phyloP scores from a whole-genome alignment of 208 protist genomes.

The Herpetomonas samuelpessoai region DNA sequence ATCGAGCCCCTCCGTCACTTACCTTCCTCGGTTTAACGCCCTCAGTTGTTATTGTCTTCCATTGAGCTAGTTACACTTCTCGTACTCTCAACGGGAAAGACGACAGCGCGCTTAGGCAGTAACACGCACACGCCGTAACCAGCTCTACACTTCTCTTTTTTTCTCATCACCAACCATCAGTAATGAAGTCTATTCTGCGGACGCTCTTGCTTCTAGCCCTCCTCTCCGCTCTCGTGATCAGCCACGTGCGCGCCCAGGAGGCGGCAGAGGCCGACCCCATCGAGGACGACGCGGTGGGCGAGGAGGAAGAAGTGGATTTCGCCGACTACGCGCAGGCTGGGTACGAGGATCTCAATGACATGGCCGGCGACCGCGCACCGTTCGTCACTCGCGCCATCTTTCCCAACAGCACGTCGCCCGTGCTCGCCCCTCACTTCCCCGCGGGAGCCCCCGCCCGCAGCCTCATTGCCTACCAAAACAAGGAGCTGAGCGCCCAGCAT shows the following conservation, averaged over 20 bases:
- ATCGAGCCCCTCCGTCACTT: no score
- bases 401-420: slow-evolving; percentile 31
- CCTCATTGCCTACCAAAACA: slow-evolving; percentile 75
- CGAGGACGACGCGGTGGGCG: slow-evolving; percentile 31
- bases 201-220: slow-evolving; percentile 11
- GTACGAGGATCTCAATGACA: slow-evolving; percentile 19
- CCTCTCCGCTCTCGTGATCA: slow-evolving; percentile 1
- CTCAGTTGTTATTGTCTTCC: no score
- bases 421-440: slow-evolving; percentile 32
- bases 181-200: slow-evolving; percentile 8
- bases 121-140: no score
- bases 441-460: slow-evolving; percentile 40
- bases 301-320: slow-evolving; percentile 4
- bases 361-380: neutral
- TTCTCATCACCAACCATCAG: neutral
- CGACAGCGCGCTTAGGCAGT: no score
- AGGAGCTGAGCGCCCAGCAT: slow-evolving; percentile 25
- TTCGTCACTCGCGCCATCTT: slow-evolving; percentile 52
- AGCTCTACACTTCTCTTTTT: no score
- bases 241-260: neutral
- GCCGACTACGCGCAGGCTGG: slow-evolving; percentile 22
- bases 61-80: no score
- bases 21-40: no score
- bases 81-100: no score
- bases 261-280: slow-evolving; percentile 6